phyloP scores from a whole-genome alignment of 108 stramenopile genomes.

The Chaetoceros muelleri region DNA sequence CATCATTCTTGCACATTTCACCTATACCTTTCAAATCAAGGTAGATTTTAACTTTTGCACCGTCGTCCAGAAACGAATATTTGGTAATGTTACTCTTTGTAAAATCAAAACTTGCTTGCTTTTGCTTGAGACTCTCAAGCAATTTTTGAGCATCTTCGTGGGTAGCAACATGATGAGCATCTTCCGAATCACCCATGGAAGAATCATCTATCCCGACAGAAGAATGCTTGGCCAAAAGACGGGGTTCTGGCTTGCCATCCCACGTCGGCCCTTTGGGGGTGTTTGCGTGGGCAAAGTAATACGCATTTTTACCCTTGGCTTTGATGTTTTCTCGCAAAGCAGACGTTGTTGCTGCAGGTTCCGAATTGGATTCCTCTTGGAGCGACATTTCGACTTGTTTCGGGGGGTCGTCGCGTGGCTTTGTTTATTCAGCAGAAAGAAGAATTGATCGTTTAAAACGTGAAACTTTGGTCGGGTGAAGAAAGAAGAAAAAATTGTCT shows the following conservation, averaged over 20 bases:
- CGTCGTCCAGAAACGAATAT: conserved; percentile 72
- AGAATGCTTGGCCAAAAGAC: conserved; percentile 25
- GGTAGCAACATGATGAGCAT: neutral
- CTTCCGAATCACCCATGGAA: neutral
- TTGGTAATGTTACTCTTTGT: conserved; percentile 73
- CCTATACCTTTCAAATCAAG: conserved; percentile 54
- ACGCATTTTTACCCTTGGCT: conserved; percentile 68
- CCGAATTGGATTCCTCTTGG: neutral
- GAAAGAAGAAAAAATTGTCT: too few relatives aligned
- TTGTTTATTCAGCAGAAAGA: too few relatives aligned
- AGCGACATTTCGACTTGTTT: too few relatives aligned
- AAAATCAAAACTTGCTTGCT: conserved; percentile 24
- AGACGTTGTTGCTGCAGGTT: conserved; percentile 6
- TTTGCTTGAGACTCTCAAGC: neutral
- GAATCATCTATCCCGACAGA: neutral
- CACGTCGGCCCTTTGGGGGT: conserved; percentile 53
- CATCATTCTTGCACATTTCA: conserved; percentile 26
- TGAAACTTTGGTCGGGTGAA: too few relatives aligned
- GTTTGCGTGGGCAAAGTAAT: conserved; percentile 75
- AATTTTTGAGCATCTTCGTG: neutral
- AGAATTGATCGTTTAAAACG: too few relatives aligned
- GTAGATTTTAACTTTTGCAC: conserved; percentile 57
- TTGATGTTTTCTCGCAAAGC: conserved; percentile 67
- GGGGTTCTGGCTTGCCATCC: conserved; percentile 76
- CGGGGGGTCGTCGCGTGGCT: too few relatives aligned